phyloP scores from a whole-genome alignment of 2,329 filamentous ascomycete genomes.

The Pyrenochaeta sp. region DNA sequence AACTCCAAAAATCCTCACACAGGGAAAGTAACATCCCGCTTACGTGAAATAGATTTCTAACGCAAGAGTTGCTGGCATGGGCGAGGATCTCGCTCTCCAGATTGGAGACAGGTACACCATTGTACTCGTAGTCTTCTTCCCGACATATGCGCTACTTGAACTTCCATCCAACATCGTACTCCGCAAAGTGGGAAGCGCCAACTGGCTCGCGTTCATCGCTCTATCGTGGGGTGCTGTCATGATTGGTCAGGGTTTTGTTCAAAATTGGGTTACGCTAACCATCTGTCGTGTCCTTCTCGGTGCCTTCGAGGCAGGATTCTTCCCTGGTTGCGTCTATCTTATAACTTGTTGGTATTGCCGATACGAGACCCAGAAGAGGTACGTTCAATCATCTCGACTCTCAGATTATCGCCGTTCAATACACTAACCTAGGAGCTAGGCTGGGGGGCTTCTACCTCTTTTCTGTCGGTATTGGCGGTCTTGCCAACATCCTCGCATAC shows the following conservation, averaged over 20 bases:
- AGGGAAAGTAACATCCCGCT: background rate
- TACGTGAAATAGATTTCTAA: slow-evolving; percentile 25
- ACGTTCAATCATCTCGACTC: background rate
- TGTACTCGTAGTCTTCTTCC: slow-evolving; percentile 37
- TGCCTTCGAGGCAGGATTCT: slow-evolving; percentile 36
- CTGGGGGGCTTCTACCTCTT: slow-evolving; percentile 35
- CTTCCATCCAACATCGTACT: slow-evolving; percentile 36
- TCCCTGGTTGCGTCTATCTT: slow-evolving; percentile 40
- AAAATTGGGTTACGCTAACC: slow-evolving; percentile 33
- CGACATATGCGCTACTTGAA: slow-evolving; percentile 34
- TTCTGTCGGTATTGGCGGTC: slow-evolving; percentile 35
- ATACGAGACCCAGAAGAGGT: slow-evolving; percentile 35
- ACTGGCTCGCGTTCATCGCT: slow-evolving; percentile 37
- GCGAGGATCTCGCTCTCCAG: slow-evolving; percentile 27
- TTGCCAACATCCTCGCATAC: slow-evolving; percentile 39
- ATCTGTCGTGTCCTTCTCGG: slow-evolving; percentile 33
- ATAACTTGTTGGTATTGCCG: slow-evolving; percentile 41
- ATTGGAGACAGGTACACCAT: slow-evolving; percentile 36
- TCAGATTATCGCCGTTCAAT: background rate
- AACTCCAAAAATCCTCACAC: background rate
- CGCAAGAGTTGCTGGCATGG: slow-evolving; percentile 41
- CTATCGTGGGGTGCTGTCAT: slow-evolving; percentile 37
- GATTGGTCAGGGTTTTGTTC: slow-evolving; percentile 36
- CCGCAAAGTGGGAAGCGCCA: slow-evolving; percentile 36
- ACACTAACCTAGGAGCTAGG: slow-evolving; percentile 6